These are phyloP conservation scores for Magnusiomyces sp. DNA, from an alignment of 1,139 yeast genomes.

Conservation along the genomic window DNA sequence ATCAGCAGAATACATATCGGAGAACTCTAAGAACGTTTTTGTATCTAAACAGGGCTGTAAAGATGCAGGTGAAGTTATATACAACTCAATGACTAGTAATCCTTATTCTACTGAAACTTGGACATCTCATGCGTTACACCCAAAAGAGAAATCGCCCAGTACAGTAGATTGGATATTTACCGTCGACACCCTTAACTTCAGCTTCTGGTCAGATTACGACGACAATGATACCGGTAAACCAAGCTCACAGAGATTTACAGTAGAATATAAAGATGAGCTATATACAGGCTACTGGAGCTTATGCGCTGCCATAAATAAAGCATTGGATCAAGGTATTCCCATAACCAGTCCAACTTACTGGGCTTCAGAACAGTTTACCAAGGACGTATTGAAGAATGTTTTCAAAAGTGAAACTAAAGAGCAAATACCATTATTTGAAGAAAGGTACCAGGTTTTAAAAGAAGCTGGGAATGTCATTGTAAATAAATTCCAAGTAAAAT, in stretches of 20 bases:
- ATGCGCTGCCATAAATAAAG: conserved; percentile 36
- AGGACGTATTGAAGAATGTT: conserved; percentile 22
- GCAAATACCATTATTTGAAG: conserved; percentile 30
- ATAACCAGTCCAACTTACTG: conserved; percentile 34
- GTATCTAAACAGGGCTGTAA: conserved; percentile 21
- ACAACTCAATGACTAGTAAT: conserved; percentile 24
- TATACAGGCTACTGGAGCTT: conserved; percentile 42
- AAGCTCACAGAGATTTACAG: conserved; percentile 28
- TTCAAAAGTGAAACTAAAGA: conserved; percentile 31
- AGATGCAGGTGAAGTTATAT: conserved; percentile 26
- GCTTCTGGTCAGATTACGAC: conserved; percentile 37
- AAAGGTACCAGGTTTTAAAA: conserved; percentile 29
- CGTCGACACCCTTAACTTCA: conserved; percentile 36
- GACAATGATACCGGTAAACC: conserved; percentile 28
- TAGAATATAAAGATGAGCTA: conserved; percentile 27
- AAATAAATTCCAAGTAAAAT: conserved; percentile 14
- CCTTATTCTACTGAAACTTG: conserved; percentile 32
- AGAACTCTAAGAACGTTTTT: conserved; percentile 11
- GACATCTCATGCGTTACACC: conserved; percentile 33
- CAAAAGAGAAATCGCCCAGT: conserved; percentile 18
- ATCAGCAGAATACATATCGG: conserved; percentile 11
- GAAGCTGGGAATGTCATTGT: conserved; percentile 32
- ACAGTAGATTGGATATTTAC: conserved; percentile 37
- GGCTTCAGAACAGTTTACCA: conserved; percentile 25
- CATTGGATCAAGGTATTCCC: conserved; percentile 33